Conservation (phyloP, 139 green algal genomes). For the Asterochloris erici region DNA sequence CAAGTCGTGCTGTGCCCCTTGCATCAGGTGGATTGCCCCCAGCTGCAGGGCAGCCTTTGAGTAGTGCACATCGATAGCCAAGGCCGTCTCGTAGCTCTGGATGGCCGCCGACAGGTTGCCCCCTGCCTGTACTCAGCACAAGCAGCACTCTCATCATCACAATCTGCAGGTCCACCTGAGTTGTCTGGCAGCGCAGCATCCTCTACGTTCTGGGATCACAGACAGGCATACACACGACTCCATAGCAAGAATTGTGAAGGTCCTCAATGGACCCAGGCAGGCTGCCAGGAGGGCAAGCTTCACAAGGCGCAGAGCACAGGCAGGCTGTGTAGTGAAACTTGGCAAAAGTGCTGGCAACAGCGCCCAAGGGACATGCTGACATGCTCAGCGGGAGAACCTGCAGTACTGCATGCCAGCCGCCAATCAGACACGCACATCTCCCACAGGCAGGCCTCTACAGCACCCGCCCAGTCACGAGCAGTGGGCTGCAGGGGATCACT, state of each 20-base stretch:
- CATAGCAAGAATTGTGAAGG: neutral
- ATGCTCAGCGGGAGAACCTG: no score
- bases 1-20: conserved; percentile 3
- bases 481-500: neutral
- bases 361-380: no score
- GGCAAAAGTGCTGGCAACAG: no score
- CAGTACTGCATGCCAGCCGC: no score
- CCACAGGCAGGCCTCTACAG: neutral
- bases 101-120: conserved; percentile 13
- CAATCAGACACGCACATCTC: neutral
- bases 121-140: neutral
- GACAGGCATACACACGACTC: neutral
- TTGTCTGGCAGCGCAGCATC: neutral
- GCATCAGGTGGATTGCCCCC: neutral
- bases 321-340: no score
- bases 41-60: conserved; percentile 9
- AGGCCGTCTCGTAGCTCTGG: conserved; percentile 8
- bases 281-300: neutral
- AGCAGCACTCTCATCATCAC: neutral
- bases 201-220: no score
- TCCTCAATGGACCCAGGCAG: neutral
- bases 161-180: neutral
- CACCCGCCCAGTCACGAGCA: neutral
- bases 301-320: no score
- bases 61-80: conserved; percentile 13